Evolutionary conservation across 805 yeast species (phyloP), one percentile per base, ranked within the genome.

Genomic region (Lipomyces orientalis): DNA sequence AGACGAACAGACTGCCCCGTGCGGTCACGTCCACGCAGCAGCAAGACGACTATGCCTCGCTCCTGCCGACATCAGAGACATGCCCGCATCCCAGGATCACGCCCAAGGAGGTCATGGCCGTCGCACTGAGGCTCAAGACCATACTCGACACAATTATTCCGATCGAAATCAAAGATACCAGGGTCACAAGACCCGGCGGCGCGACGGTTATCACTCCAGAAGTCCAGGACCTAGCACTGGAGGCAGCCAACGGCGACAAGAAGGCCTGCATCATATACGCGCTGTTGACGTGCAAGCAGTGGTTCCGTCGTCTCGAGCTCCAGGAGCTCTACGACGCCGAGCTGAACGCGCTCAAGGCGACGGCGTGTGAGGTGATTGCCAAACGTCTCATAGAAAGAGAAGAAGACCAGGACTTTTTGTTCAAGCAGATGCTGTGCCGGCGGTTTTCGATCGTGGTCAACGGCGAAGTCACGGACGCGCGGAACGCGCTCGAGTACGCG

Each of bases 161-260:
- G 0, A 83, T 89, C 54, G 86, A 85, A n/a, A 84, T 87, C 68
- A 84, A 83, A 10, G 82, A 79, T 16, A 75, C 79, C 4, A 81
- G 81, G 2, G 84, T 91, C 57, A 79, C 85, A 5, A 77, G 82
- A 9, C 86, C 87, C 5, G 87, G 85, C 64, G 87, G 91, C 0
- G 83, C 87, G 1, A 61, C 66, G 7, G 82, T 90, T 51, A 77
- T 91, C 64, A 88, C 86, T 68, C 81, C 81, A 2, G 81, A 82
- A 19, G 90, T 90, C 1, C 76, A 90, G n/a, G 76, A 81, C 14
- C 81, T 91, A 66, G 89, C 87, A 1, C 81, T 85, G 64, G 84
- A 83, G 35, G 95, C 97, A 5, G 96, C 96, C 22, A 96, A 96
- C 9, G 97, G 97, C 25, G 81, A 81, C 60, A 91, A 91, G 4